A percentile compares a stretch with the other conserved stretches of the same genome.
phyloP scores from a whole-genome alignment of 257 asterid species.

The Solanum stenotomum region DNA sequence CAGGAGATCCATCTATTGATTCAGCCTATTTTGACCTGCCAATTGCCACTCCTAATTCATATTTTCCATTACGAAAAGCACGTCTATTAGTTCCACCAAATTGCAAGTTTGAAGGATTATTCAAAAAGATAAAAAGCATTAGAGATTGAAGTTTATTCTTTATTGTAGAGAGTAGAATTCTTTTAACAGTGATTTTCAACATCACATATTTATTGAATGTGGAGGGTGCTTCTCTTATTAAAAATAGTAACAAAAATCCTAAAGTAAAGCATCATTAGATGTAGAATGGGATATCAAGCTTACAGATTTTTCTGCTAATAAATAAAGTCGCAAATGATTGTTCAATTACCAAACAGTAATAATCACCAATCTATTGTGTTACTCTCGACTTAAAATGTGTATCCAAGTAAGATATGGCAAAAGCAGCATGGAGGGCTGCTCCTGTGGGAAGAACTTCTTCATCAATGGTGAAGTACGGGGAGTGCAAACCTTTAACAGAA shows the following conservation, averaged over 20 bases:
- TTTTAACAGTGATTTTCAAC: too few species aligned
- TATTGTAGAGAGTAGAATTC: neutral
- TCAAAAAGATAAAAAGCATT: too few species aligned
- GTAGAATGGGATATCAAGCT: too few species aligned
- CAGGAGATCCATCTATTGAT: too few species aligned
- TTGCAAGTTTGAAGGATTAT: too few species aligned
- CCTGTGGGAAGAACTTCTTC: conserved; percentile 65
- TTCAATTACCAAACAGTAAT: neutral
- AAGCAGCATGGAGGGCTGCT: conserved; percentile 81
- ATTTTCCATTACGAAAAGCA: too few species aligned
- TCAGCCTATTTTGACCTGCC: too few species aligned
- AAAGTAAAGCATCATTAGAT: too few species aligned
- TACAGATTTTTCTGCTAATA: neutral
- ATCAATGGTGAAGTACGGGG: conserved; percentile 49
- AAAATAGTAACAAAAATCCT: too few species aligned
- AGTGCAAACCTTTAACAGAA: conserved; percentile 34
- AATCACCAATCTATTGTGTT: neutral
- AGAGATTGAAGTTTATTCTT: neutral
- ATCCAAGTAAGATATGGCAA: conserved; percentile 57
- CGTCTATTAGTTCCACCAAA: too few species aligned
- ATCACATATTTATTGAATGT: neutral
- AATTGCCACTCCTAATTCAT: too few species aligned
- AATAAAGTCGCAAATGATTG: neutral
- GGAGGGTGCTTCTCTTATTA: too few species aligned
- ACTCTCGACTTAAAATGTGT: conserved; percentile 6